Evolutionary conservation across 2,329 filamentous ascomycete genomes (phyloP), one percentile per base, ranked within the genome.

Genomic region (Epichloe typhina): DNA sequence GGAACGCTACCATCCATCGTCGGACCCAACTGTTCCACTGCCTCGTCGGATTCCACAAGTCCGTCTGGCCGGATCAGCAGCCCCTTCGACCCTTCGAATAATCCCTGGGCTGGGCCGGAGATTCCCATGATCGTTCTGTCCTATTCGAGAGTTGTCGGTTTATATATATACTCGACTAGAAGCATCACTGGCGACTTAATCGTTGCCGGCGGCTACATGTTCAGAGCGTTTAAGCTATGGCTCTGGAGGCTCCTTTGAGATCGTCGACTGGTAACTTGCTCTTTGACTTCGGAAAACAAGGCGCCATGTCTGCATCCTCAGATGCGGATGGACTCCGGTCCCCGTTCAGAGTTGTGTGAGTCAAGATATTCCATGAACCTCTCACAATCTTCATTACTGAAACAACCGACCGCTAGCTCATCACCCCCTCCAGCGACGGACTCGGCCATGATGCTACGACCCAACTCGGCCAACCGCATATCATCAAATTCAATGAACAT

Each of bases 181-280:
- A 41, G 19, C 11, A 15, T 13, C 40, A 12, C 38, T 12, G 40
- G 17, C 39, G 51, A 53, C 35, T 40, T 19, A 5, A 9, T 46
- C 36, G 41, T 49, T 47, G 49, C 41, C 31, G 21, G 42, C 36
- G 17, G 37, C 31, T 46, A 21, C 46, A 45, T 43, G 19, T 42
- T 36, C 19, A 36, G 36, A 35, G 1, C 50, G 31, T 15, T 33
- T 23, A 17, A 56, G 53, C 54, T 58, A 64, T 69, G 66, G 62
- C 67, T 57, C 60, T 70, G 56, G 61, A 69, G 67, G 79, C 74
- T 61, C 80, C 80, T 53, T 64, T 85, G 59, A 72, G 80, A 61
- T 77, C 79, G 54, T 84, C 82, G 54, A 77, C 77, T 53, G 77
- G 75, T 62, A 77, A 59, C 53, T 46, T 68, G 46, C 63, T 65